phyloP scores from a whole-genome alignment of 768 basidiomycete species.

The Mycena rosella region DNA sequence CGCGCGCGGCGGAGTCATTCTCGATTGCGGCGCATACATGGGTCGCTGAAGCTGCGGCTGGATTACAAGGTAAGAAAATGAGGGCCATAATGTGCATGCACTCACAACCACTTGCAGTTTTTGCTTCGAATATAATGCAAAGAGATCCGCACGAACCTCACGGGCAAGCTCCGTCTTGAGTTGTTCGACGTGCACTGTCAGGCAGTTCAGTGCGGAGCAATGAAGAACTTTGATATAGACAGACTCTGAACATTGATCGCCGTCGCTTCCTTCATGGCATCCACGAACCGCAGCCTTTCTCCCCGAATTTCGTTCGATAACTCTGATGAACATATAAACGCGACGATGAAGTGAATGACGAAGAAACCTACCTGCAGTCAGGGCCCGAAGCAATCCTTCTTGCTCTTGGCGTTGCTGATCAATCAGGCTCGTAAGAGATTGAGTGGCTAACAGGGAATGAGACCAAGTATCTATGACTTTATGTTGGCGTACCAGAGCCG shows the following conservation, averaged over 20 bases:
- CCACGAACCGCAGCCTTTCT: conserved; percentile 87
- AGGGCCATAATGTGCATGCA: neutral
- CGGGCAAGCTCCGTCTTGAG: conserved; percentile 85
- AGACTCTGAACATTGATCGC: conserved; percentile 86
- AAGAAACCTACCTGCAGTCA: conserved; percentile 67
- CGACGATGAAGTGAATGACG: neutral
- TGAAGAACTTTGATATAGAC: conserved; percentile 25
- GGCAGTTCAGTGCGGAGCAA: conserved; percentile 26
- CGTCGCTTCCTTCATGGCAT: conserved; percentile 96
- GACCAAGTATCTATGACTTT: conserved; percentile 13
- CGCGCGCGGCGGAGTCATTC: neutral
- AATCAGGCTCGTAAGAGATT: conserved; percentile 71
- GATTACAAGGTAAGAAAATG: neutral
- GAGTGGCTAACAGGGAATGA: conserved; percentile 56
- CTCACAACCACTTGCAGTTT: conserved; percentile 45
- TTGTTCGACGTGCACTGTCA: conserved; percentile 84
- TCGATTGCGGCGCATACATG: neutral
- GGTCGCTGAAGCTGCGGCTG: conserved; percentile 11
- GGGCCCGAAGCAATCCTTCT: conserved; percentile 72
- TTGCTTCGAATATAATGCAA: conserved; percentile 79
- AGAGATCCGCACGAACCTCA: conserved; percentile 81
- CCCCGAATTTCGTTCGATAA: conserved; percentile 88
- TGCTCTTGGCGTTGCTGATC: conserved; percentile 81
- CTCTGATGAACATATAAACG: conserved; percentile 56
- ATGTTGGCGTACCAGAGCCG: conserved; percentile 35